Percentiles rank a stretch among this genome's conserved stretches.
Conservation (phyloP, 306 rosid species). For the Phaseolus lunatus region DNA sequence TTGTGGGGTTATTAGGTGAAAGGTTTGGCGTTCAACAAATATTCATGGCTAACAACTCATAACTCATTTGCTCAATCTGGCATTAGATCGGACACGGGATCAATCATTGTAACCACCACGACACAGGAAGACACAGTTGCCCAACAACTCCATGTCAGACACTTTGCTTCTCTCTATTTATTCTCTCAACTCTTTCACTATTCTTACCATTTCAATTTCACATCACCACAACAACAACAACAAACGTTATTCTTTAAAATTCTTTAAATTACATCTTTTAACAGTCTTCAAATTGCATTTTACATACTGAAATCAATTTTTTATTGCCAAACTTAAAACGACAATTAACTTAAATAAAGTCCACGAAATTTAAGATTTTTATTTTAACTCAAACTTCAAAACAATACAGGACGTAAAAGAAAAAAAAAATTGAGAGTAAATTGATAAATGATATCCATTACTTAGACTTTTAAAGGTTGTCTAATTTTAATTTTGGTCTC, state of each 20-base stretch:
- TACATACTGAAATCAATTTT: background rate
- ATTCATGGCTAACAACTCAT: conserved; percentile 85
- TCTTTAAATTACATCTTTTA: background rate
- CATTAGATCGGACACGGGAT: conserved; percentile 59
- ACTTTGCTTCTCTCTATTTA: background rate
- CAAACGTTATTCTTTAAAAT: background rate
- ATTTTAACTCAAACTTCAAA: background rate
- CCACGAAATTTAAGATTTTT: background rate
- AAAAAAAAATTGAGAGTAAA: background rate
- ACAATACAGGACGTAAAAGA: background rate
- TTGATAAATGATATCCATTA: no score
- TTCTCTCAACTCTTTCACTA: background rate
- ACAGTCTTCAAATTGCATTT: background rate
- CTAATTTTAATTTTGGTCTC: no score
- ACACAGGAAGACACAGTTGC: conserved; percentile 71
- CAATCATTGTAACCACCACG: conserved; percentile 49
- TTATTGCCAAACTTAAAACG: background rate
- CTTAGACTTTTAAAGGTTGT: no score
- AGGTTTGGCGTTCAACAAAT: conserved; percentile 67
- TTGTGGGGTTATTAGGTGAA: conserved; percentile 53
- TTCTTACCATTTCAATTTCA: background rate
- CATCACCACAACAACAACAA: background rate
- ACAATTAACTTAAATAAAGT: background rate
- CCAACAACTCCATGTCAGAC: conserved; percentile 66
- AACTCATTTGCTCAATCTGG: conserved; percentile 67